Base-by-base conservation (phyloP, 352 stramenopile species). In the Phytophthora colocasiae region DNA sequence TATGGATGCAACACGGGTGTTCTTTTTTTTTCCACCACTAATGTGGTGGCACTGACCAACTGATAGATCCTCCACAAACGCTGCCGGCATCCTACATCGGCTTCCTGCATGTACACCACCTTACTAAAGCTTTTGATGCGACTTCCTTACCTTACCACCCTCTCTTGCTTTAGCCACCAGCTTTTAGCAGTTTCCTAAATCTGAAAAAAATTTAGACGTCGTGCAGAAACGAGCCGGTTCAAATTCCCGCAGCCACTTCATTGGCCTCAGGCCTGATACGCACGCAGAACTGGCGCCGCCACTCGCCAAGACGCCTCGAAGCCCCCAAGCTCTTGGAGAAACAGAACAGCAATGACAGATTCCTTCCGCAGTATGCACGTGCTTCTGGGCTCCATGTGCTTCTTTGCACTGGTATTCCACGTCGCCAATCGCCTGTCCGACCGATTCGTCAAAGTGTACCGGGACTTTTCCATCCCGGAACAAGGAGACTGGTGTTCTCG, bases 401-500 rank as follows among this genome's bases (percentile, higher is more conserved):
- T 74, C 55, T 95, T 93, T 63, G 75, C 77, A 4, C 73, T 66
- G 11, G 53, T 93, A 6, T 93, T 95, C 58, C 69, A 69, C 29
- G 43, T 67, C 3, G 79, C 70, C 38, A 78, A 84, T 56, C 58
- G 54, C 58, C 74, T 93, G 46, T 95, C 83, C 34, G 51, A 69
- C 43, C 67, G 69, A 58, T 82, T 83, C 61, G 62, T 93, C 29
- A 69, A 71, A 55, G 78, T 89, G 9, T 95, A 89, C 63, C 78
- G 78, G 26, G 78, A 90, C 57, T 95, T 92, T 48, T 91, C 83
- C 8, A 64, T 62, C 40, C 68, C 77, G 4, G 82, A 95, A 41
- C 78, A 90, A 39, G 85, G 79, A 58, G 86, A 95, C 75, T 95
- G 85, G 85, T 88, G 83, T 67, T 93, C 87, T 38, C 73, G 87